Conservation (phyloP, 176 grass and related monocot species). For the Avena atlantica region DNA sequence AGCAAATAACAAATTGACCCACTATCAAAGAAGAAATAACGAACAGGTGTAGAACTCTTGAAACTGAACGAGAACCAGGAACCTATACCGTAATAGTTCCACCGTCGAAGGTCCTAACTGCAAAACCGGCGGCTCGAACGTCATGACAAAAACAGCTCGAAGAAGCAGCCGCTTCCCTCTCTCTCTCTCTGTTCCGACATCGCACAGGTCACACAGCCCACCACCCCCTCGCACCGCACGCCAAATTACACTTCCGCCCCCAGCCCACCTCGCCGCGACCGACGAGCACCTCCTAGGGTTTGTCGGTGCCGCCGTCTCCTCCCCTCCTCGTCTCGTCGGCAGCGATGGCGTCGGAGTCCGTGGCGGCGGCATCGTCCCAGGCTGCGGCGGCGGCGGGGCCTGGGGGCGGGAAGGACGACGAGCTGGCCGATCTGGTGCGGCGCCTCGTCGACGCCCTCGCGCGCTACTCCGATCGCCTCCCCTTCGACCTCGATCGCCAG, state of each 20-base stretch:
- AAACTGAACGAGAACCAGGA: background rate
- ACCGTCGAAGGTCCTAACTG: background rate
- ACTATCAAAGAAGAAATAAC: background rate
- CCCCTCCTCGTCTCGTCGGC: background rate
- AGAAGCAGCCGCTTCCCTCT: background rate
- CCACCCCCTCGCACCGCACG: slow-evolving; percentile 26
- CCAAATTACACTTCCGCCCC: slow-evolving; percentile 36
- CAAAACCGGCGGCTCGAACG: background rate
- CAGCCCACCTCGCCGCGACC: slow-evolving; percentile 19
- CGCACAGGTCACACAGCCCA: slow-evolving; percentile 8
- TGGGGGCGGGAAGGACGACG: slow-evolving; percentile 68
- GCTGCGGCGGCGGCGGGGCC: slow-evolving; percentile 31
- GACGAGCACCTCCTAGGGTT: slow-evolving; percentile 41
- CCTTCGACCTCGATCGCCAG: slow-evolving; percentile 91
- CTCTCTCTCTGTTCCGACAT: slow-evolving; percentile 26
- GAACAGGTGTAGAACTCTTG: background rate
- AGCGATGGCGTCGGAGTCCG: slow-evolving; percentile 45
- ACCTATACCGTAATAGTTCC: background rate
- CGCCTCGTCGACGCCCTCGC: slow-evolving; percentile 73
- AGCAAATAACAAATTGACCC: background rate
- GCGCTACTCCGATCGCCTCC: slow-evolving; percentile 78
- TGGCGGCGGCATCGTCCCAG: slow-evolving; percentile 17
- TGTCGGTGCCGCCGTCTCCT: background rate
- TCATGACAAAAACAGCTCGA: slow-evolving; percentile 29
- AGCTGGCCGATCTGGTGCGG: slow-evolving; percentile 87